Percentiles rank a stretch among this genome's conserved stretches.
phyloP scores from a whole-genome alignment of 257 asterid genomes.

The Paulownia fortunei region DNA sequence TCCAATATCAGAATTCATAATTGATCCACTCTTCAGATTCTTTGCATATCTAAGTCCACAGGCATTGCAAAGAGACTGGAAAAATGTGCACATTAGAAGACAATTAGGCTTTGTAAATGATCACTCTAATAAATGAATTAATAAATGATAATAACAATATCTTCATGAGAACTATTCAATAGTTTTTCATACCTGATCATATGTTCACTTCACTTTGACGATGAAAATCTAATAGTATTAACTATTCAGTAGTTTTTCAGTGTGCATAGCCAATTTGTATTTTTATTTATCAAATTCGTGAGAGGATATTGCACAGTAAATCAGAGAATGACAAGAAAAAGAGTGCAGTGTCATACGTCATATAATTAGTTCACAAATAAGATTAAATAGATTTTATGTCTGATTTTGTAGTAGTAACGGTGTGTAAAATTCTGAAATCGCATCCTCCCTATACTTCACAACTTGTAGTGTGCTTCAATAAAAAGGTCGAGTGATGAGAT shows the following conservation, averaged over 20 bases:
- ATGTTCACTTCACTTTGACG: neutral
- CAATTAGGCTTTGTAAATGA: neutral
- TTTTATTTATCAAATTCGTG: neutral
- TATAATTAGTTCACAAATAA: neutral
- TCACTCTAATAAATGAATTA: neutral
- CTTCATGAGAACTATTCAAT: neutral
- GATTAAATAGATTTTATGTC: neutral
- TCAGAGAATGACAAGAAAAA: neutral
- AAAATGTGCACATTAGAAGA: conserved; percentile 5
- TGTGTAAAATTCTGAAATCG: neutral
- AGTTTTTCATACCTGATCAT: neutral
- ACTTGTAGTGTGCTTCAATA: neutral
- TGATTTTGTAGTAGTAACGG: neutral
- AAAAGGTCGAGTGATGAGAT: neutral
- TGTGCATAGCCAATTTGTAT: neutral
- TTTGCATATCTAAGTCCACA: conserved; percentile 7
- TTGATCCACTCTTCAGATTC: conserved; percentile 25
- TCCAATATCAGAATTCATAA: conserved; percentile 18
- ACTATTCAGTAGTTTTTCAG: neutral
- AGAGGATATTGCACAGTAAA: neutral
- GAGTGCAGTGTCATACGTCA: neutral
- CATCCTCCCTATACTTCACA: neutral
- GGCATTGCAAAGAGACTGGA: conserved; percentile 32
- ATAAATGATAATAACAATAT: neutral
- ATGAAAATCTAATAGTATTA: neutral